A percentile compares a stretch with the other conserved stretches of the same genome.
Conservation (phyloP, 2,329 filamentous ascomycete species). For the Ophidiomyces ophidiicola region DNA sequence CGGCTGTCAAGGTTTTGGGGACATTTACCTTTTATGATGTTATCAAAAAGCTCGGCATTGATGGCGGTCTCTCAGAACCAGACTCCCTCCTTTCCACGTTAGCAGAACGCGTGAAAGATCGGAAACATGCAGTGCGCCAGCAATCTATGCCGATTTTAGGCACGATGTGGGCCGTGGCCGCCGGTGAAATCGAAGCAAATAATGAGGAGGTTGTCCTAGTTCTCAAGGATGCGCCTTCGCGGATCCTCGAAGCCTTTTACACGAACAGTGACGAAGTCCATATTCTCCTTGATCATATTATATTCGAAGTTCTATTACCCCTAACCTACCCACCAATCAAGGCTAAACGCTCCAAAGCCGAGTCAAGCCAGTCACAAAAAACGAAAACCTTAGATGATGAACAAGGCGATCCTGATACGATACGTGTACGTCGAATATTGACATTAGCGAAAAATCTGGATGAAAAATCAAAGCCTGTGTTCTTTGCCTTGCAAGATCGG, state of each 20-base stretch:
- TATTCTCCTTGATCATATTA: constrained; percentile 66
- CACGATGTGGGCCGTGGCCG: constrained; percentile 86
- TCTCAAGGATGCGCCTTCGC: constrained; percentile 70
- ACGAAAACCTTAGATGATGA: constrained; percentile 27
- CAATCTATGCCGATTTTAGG: constrained; percentile 77
- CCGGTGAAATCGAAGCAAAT: constrained; percentile 71
- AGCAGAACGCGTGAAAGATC: constrained; percentile 79
- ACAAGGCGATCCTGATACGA: constrained; percentile 42
- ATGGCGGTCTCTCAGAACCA: constrained; percentile 60
- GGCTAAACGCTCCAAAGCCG: constrained; percentile 34
- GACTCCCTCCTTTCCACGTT: constrained; percentile 71
- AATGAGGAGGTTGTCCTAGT: constrained; percentile 63
- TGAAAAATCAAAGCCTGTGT: constrained; percentile 65
- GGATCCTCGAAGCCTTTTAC: constrained; percentile 78
- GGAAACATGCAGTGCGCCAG: constrained; percentile 64
- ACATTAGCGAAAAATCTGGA: constrained; percentile 70
- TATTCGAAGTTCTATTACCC: constrained; percentile 81
- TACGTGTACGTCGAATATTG: constrained; percentile 73
- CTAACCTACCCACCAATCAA: constrained; percentile 70
- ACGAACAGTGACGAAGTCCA: constrained; percentile 82
- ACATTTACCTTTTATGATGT: constrained; percentile 70
- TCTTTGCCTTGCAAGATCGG: constrained; percentile 71
- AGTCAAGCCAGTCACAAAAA: constrained; percentile 47
- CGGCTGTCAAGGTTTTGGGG: constrained; percentile 75
- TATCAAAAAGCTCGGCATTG: constrained; percentile 64